A percentile compares a stretch with the other conserved stretches of the same genome.
Conservation (phyloP, 129 eudicot genomes). For the Ambrosia artemisiifolia region DNA sequence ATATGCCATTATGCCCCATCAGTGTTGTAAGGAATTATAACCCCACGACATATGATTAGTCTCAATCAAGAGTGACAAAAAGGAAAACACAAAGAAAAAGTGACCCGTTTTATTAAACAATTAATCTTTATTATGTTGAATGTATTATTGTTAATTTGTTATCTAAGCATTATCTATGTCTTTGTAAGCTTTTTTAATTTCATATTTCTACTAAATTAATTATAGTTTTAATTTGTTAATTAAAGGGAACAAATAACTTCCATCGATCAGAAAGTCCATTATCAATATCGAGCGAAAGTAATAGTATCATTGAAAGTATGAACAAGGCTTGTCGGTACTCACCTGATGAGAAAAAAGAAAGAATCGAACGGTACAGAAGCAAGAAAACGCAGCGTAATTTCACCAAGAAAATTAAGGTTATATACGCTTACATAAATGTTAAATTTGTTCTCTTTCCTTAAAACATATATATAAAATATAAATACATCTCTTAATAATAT, state of each 20-base stretch:
- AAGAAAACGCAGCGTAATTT: constrained; percentile 80
- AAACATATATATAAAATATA: background rate
- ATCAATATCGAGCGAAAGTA: constrained; percentile 36
- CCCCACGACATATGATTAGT: constrained; percentile 24
- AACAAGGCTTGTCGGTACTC: constrained; percentile 34
- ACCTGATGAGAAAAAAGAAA: constrained; percentile 68
- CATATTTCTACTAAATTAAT: no score
- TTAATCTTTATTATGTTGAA: background rate
- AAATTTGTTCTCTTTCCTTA: no score
- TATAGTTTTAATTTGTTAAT: no score
- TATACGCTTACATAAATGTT: background rate
- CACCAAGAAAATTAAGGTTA: constrained; percentile 88
- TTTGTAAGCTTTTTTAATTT: no score
- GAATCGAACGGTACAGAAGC: constrained; percentile 76
- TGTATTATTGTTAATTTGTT: background rate
- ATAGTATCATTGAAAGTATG: constrained; percentile 35
- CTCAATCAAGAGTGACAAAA: constrained; percentile 28
- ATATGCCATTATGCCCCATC: background rate
- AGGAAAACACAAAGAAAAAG: constrained; percentile 20
- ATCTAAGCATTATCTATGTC: no score
- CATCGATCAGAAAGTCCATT: constrained; percentile 29
- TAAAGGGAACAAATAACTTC: no score
- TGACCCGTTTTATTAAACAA: background rate
- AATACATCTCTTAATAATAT: background rate
- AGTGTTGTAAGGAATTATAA: constrained; percentile 10